phyloP scores from a whole-genome alignment of 495 filamentous ascomycete genomes.

The Podospora appendiculata region DNA sequence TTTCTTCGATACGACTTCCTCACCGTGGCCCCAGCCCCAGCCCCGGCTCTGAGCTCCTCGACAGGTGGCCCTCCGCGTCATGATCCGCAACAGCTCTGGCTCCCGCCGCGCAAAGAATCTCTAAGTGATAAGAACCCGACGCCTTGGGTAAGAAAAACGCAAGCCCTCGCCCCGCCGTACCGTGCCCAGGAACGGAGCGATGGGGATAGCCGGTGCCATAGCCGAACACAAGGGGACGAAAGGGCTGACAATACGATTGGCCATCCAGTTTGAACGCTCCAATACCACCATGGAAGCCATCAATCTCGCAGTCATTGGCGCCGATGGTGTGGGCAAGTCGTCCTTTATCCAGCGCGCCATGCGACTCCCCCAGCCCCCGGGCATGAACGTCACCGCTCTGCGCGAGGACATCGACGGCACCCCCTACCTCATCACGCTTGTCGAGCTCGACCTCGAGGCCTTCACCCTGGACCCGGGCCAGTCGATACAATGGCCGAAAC shows the following conservation, averaged over 20 bases:
- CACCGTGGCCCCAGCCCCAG: slow-evolving; percentile 4
- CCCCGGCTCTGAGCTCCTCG: neutral
- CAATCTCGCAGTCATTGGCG: slow-evolving; percentile 81
- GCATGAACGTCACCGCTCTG: slow-evolving; percentile 46
- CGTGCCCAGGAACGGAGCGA: neutral
- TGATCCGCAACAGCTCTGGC: slow-evolving; percentile 28
- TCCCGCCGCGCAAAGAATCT: slow-evolving; percentile 33
- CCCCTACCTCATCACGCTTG: slow-evolving; percentile 68
- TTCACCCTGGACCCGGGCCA: slow-evolving; percentile 60
- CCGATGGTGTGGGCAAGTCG: slow-evolving; percentile 76
- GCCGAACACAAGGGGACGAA: neutral
- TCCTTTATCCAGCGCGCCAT: slow-evolving; percentile 79
- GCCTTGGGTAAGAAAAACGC: slow-evolving; percentile 33
- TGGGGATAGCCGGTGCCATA: neutral
- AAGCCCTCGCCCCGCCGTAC: neutral
- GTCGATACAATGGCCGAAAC: slow-evolving; percentile 71
- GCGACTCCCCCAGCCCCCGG: slow-evolving; percentile 54
- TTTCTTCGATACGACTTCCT: slow-evolving; percentile 28
- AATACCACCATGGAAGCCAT: slow-evolving; percentile 50
- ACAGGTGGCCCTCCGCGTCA: slow-evolving; percentile 17
- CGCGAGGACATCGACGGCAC: slow-evolving; percentile 73
- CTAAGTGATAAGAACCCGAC: slow-evolving; percentile 23
- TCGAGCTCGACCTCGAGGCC: slow-evolving; percentile 66
- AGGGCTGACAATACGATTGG: slow-evolving; percentile 12
- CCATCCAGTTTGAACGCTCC: slow-evolving; percentile 15